Percentiles rank a stretch among this genome's conserved stretches.
Conservation (phyloP, 1,139 yeast species). For the Spencermartinsiella ligniputridi region DNA sequence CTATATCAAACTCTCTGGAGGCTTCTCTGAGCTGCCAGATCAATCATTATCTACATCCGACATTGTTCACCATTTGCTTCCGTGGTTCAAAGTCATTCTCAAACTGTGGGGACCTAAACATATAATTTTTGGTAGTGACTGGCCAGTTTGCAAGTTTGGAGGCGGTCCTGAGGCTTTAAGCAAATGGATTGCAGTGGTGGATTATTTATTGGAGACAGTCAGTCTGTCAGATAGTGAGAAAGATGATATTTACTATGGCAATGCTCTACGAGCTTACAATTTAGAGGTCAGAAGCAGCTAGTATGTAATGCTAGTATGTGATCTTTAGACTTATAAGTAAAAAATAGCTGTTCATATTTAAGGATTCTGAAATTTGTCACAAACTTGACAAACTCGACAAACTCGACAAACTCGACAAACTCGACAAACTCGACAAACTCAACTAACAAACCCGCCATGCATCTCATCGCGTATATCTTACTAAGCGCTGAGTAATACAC, state of each 20-base stretch:
- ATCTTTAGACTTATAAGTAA: no score
- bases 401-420: no score
- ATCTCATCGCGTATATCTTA: no score
- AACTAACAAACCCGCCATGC: no score
- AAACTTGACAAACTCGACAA: no score
- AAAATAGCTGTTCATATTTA: no score
- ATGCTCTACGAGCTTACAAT: constrained; percentile 2
- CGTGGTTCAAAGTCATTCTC: constrained; percentile 26
- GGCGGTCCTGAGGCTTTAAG: constrained; percentile 20
- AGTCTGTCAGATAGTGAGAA: constrained; percentile 3
- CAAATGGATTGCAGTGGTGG: constrained; percentile 20
- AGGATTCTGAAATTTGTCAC: no score
- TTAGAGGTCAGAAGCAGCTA: no score
- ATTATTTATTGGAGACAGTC: constrained; percentile 10
- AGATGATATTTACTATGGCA: constrained; percentile 6
- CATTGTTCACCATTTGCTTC: constrained; percentile 22
- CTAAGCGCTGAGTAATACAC: no score
- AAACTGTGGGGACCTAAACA: constrained; percentile 34
- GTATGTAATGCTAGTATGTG: no score
- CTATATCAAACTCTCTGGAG: constrained; percentile 42
- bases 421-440: no score
- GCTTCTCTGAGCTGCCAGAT: constrained; percentile 37
- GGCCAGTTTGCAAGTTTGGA: constrained; percentile 39
- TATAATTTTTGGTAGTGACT: constrained; percentile 43
- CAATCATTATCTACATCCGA: constrained; percentile 3